Evolutionary conservation across 352 stramenopile species (phyloP).

Genomic region (Globisporangium alternatum): DNA sequence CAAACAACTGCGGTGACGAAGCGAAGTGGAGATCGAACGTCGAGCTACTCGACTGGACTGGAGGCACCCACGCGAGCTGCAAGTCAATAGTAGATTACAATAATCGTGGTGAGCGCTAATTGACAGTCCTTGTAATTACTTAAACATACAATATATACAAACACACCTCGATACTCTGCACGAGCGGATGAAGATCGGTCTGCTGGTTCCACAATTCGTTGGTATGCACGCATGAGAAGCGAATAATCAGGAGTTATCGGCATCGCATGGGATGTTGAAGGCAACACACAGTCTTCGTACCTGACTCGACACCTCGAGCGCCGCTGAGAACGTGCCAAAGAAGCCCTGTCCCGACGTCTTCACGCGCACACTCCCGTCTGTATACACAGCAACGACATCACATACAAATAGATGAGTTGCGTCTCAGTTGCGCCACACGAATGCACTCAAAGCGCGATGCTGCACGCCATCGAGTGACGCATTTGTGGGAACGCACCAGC

Average conservation of each 20-base stretch:
- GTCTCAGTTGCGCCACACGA: not conserved
- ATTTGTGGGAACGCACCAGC: constrained; percentile 16
- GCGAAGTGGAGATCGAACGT: constrained; percentile 37
- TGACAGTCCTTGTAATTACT: not conserved
- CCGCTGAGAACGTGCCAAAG: constrained; percentile 27
- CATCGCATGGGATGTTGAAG: not conserved
- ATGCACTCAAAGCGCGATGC: not conserved
- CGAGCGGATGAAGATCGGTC: constrained; percentile 25
- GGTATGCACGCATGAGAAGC: too few relatives aligned
- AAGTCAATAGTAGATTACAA: not conserved
- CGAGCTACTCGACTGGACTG: constrained; percentile 23
- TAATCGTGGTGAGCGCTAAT: not conserved
- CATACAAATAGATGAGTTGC: not conserved
- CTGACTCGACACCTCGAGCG: constrained; percentile 14
- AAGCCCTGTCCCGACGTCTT: constrained; percentile 22
- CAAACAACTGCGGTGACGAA: constrained; percentile 23
- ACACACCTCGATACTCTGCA: constrained; percentile 38
- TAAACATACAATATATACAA: not conserved
- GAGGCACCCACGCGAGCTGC: constrained; percentile 36
- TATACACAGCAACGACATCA: not conserved
- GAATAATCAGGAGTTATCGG: not conserved
- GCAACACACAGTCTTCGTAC: constrained; percentile 1
- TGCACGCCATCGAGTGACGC: not conserved
- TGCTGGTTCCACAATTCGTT: not conserved
- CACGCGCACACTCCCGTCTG: constrained; percentile 25